phyloP scores from a whole-genome alignment of 345 rosid species.

The Iberis pinnata region DNA sequence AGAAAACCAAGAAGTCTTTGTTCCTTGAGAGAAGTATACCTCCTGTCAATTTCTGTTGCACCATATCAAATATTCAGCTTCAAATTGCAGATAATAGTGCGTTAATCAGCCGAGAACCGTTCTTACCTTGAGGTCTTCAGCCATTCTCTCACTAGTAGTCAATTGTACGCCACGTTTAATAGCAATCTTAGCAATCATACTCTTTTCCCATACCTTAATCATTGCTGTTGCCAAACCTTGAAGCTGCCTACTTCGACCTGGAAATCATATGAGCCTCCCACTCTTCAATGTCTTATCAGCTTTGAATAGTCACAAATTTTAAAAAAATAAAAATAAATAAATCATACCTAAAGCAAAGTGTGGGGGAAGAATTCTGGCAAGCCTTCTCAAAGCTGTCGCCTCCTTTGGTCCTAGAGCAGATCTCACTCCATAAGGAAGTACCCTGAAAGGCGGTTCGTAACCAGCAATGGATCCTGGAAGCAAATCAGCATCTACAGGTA shows the following conservation, averaged over 20 bases:
- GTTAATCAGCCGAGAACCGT: not conserved
- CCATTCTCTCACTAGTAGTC: constrained; percentile 95
- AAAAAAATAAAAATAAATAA: not conserved
- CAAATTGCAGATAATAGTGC: not conserved
- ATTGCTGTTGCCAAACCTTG: constrained; percentile 89
- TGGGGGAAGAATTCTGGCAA: constrained; percentile 79
- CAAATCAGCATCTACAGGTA: constrained; percentile 89
- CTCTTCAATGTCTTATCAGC: constrained; percentile 13
- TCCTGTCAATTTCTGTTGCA: constrained; percentile 77
- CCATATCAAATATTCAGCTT: constrained; percentile 11
- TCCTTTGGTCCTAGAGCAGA: constrained; percentile 55
- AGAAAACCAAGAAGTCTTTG: constrained; percentile 92
- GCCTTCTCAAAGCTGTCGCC: constrained; percentile 68
- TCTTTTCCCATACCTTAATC: constrained; percentile 75
- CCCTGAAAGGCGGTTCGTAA: constrained; percentile 75
- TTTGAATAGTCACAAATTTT: not conserved
- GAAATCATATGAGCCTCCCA: constrained; percentile 20
- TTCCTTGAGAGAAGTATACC: constrained; percentile 74
- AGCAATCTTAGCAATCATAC: constrained; percentile 80
- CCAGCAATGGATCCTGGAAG: constrained; percentile 68
- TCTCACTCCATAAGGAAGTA: constrained; percentile 85
- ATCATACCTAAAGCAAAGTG: constrained; percentile 80
- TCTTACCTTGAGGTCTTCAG: constrained; percentile 85
- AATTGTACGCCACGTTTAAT: constrained; percentile 84
- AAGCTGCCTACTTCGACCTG: constrained; percentile 87